A percentile compares a stretch with the other conserved stretches of the same genome.
Conservation (phyloP, 2,329 filamentous ascomycete species). For the Falciphora oryzae region DNA sequence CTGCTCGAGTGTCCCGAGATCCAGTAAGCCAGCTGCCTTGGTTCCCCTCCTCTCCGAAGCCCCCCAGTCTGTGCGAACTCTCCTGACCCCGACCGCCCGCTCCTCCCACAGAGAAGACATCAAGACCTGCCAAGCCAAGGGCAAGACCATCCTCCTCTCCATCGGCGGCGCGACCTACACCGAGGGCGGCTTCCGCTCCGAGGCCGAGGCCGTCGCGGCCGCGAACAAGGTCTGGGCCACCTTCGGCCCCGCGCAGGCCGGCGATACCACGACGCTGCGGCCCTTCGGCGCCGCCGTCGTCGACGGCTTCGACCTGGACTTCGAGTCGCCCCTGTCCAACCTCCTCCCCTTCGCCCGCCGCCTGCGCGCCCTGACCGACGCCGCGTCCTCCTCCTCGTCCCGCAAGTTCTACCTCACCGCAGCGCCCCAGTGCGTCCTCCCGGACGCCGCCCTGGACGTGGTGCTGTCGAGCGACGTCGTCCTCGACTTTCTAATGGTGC, state of each 20-base stretch:
- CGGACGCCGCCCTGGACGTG: conserved; percentile 52
- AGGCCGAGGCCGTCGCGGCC: conserved; percentile 43
- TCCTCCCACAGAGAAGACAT: conserved; percentile 37
- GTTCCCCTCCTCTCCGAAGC: too few species aligned
- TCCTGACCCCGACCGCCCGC: too few species aligned
- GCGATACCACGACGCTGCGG: conserved; percentile 33
- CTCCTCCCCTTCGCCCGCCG: conserved; percentile 55
- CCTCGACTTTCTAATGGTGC: conserved; percentile 57
- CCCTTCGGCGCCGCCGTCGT: conserved; percentile 62
- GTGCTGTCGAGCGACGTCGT: conserved; percentile 44
- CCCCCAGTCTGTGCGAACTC: not conserved
- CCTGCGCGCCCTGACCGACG: conserved; percentile 51
- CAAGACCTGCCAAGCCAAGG: conserved; percentile 52
- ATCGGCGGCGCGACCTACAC: conserved; percentile 66
- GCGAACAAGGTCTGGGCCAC: conserved; percentile 64
- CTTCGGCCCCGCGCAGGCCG: conserved; percentile 49
- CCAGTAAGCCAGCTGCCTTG: conserved; percentile 42
- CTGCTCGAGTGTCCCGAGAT: conserved; percentile 59
- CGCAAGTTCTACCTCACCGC: conserved; percentile 56
- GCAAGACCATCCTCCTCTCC: conserved; percentile 68
- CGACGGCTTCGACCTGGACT: conserved; percentile 74
- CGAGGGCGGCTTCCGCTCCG: conserved; percentile 59
- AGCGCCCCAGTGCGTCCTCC: conserved; percentile 63
- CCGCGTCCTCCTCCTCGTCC: conserved; percentile 29
- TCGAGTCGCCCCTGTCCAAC: conserved; percentile 56